phyloP scores from a whole-genome alignment of 176 grass and related monocot genomes.

The Areca catechu region DNA sequence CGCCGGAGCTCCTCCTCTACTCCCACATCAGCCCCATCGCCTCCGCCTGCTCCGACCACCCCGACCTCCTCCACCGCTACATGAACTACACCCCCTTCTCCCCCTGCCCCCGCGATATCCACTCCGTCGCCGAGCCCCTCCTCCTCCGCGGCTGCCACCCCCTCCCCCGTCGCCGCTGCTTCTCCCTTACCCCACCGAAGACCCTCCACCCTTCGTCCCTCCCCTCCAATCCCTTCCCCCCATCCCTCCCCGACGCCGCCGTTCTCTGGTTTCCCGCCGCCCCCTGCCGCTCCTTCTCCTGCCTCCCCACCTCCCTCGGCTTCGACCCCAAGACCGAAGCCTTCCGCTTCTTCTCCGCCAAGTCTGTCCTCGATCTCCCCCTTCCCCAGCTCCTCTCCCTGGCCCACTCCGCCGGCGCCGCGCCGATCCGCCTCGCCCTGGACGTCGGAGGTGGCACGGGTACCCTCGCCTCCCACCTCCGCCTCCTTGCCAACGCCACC shows the following conservation, averaged over 20 bases:
- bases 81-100: slow-evolving; percentile 62
- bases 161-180: slow-evolving; percentile 38
- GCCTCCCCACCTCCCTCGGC: slow-evolving; percentile 42
- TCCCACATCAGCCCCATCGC: slow-evolving; percentile 45
- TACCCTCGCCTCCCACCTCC: slow-evolving; percentile 67
- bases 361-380: slow-evolving; percentile 55
- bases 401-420: slow-evolving; percentile 49
- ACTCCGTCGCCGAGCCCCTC: slow-evolving; percentile 61
- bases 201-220: slow-evolving; percentile 11
- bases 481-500: slow-evolving; percentile 58
- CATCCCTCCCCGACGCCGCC: slow-evolving; percentile 31
- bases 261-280: slow-evolving; percentile 8
- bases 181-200: slow-evolving; percentile 37
- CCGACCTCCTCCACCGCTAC: slow-evolving; percentile 61
- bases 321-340: slow-evolving; percentile 37
- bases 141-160: slow-evolving; percentile 74
- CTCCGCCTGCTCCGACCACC: slow-evolving; percentile 48
- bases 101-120: slow-evolving; percentile 47
- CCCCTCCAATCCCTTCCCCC: slow-evolving; percentile 37
- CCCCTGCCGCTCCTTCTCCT: slow-evolving; percentile 13
- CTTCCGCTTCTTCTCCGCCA: slow-evolving; percentile 40
- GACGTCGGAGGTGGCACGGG: slow-evolving; percentile 74
- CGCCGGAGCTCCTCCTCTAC: slow-evolving; percentile 52
- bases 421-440: slow-evolving; percentile 64
- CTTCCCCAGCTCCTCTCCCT: slow-evolving; percentile 76